Conservation (phyloP, 495 filamentous ascomycete genomes). For the Pyronema domesticum region DNA sequence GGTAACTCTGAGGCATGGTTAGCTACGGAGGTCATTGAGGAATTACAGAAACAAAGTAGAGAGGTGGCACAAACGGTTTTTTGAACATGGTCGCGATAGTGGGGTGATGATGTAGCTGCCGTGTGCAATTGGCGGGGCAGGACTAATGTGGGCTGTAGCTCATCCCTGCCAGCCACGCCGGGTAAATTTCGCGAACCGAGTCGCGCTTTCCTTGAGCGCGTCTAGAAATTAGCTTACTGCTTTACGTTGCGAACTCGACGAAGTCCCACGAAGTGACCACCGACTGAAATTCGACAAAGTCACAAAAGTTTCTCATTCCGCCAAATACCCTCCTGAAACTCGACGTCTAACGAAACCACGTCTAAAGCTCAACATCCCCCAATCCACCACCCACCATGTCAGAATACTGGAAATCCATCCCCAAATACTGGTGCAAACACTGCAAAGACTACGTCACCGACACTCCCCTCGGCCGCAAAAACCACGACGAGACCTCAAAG, state of each 20-base stretch:
- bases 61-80: slow-evolving; percentile 48
- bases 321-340: too few species aligned
- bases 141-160: background rate
- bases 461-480: slow-evolving; percentile 69
- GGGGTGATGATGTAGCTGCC: background rate
- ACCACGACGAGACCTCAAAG: slow-evolving; percentile 77
- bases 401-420: slow-evolving; percentile 99
- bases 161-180: background rate
- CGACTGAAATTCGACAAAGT: background rate
- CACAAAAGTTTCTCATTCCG: background rate
- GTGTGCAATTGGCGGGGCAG: background rate
- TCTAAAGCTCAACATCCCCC: background rate
- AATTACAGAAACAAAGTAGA: background rate
- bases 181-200: background rate
- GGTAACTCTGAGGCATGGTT: slow-evolving; percentile 39
- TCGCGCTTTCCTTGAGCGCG: background rate
- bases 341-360: too few species aligned
- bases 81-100: slow-evolving; percentile 54
- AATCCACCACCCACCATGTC: slow-evolving; percentile 41
- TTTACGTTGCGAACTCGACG: too few species aligned
- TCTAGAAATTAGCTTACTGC: too few species aligned
- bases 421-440: slow-evolving; percentile 95
- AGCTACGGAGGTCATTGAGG: background rate
- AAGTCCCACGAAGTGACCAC: background rate
- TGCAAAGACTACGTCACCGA: slow-evolving; percentile 83